Evolutionary conservation across 305 asterid genomes (phyloP), one percentile per base, ranked within the genome.

Genomic region (Fraxinus greggii): DNA sequence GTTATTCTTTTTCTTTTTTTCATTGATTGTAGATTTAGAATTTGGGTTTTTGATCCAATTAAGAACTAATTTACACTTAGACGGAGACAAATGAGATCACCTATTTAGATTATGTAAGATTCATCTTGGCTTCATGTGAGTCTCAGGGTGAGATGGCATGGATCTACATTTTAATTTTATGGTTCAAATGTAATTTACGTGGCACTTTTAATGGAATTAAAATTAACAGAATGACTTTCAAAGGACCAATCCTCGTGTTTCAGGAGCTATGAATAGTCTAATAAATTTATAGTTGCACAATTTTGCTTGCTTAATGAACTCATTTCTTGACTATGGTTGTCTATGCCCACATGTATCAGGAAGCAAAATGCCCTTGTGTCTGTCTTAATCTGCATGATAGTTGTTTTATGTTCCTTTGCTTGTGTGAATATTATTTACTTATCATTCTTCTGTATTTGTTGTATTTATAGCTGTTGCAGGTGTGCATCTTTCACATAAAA

Each of bases 401-500:
- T 82, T 29, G 56, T 17, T 72, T 12, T 48, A 24, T 15, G 28
- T 76, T 86, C 69, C 69, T 61, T 61, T 38, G 61, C 38, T 13
- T 61, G 63, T 51, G 33, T 9, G 12, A 36, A 67, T 36, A 3
- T 65, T 79, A 67, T 13, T 70, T 75, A 42, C 72, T 79, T 19
- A 72, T 45, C 38, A 79, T 32, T 38, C 72, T 42, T 79, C 59
- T 40, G 32, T 76, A 51, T 59, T 23, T 87, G 80, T 72, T 72
- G 78, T 33, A 82, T 79, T 80, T 87, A 88, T 90, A 94, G 98
- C 93, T 78, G 90, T 95, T 88, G 96, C 94, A 6, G 98, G 97
- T 51, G 92, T 85, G 80, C 91, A 90, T 84, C 80, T 93, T 51
- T 93, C 98, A 54, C 93, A 94, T 78, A 83, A 86, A 87, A 90